Base-by-base conservation (phyloP, 805 yeast genomes). In the Henningerozyma blattae region DNA sequence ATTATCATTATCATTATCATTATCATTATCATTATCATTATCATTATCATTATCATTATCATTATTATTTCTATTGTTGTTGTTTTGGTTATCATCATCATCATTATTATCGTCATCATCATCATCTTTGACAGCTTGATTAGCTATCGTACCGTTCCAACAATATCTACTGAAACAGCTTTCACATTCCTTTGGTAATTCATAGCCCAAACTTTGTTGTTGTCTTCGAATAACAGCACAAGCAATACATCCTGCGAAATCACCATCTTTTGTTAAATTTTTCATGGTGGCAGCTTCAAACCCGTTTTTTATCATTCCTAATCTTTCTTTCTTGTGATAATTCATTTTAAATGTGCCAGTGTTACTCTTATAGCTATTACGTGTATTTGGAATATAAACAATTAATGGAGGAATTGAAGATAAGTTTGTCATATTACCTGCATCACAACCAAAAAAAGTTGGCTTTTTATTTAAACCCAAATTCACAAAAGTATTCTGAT, bases 221-320 rank as follows among this genome's bases (percentile, higher is more conserved):
- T 78, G 71, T 52, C 94, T 73, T 58, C 82, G 77, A 41, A 84
- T 66, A 28, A 84, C 68, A 7, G 93, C 94, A 64, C 95, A 84
- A 3, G 82, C 82, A 32, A 84, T 68, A 62, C 95, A 84, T 8
- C 76, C 70, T 33, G 72, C 61, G 75, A 83, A 84, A 27, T 78
- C 74, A 8, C 62, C 54, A 45, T 82, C 93, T 18, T 77, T 50
- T 5, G 93, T 77, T 30, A 73, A 57, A 53, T 82, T 83, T 39
- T 66, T 64, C 48, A 78, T 68, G 1, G 86, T 66, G 13, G 77
- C 70, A 15, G 72, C 68, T 47, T 79, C 82, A 49, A 72, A 80
- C 4, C 94, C 94, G 52, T 84, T 85, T 40, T 64, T 54, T 37
- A 84, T 70, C 68, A 84, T 70, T 1, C 66, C 62, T 26, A 62